These are phyloP conservation scores for Soucietia sequanensis DNA, from an alignment of 805 yeast genomes.

Conservation along the genomic window DNA sequence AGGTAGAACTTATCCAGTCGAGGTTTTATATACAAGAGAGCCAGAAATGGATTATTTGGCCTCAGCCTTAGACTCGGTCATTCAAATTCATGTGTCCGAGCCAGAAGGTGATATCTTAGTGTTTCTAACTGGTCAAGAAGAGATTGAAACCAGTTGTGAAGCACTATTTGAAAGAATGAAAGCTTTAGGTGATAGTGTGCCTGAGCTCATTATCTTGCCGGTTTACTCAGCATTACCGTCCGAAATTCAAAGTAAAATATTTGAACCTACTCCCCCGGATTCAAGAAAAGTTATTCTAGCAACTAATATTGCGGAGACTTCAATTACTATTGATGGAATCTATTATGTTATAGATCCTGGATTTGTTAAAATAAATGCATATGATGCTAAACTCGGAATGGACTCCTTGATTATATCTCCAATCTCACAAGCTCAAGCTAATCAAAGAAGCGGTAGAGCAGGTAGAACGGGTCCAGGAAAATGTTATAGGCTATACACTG, in stretches of 20 bases:
- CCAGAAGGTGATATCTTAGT: slow-evolving; percentile 78
- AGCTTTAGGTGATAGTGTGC: slow-evolving; percentile 54
- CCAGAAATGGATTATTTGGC: slow-evolving; percentile 87
- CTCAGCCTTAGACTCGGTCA: slow-evolving; percentile 78
- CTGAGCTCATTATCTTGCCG: slow-evolving; percentile 75
- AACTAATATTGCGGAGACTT: slow-evolving; percentile 96
- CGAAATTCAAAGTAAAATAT: slow-evolving; percentile 83
- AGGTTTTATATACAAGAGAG: slow-evolving; percentile 70
- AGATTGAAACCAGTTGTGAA: slow-evolving; percentile 87
- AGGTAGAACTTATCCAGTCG: slow-evolving; percentile 91
- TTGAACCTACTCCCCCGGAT: slow-evolving; percentile 83
- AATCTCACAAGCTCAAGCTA: slow-evolving; percentile 93
- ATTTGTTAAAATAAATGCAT: slow-evolving; percentile 84
- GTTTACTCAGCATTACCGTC: slow-evolving; percentile 91
- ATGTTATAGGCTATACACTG: slow-evolving; percentile 89
- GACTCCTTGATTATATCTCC: slow-evolving; percentile 82
- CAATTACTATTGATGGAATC: slow-evolving; percentile 93
- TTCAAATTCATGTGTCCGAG: slow-evolving; percentile 82
- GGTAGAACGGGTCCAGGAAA: slow-evolving; percentile 97
- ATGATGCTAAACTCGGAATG: slow-evolving; percentile 87
- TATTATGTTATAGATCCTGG: slow-evolving; percentile 94
- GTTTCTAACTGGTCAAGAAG: slow-evolving; percentile 90
- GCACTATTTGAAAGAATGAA: slow-evolving; percentile 64
- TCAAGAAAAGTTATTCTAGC: slow-evolving; percentile 89
- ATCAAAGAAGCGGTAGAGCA: slow-evolving; percentile 94